A percentile compares a stretch with the other conserved stretches of the same genome.
These are phyloP conservation scores for Triticum urartu DNA, from an alignment of 176 grass and related monocot genomes.

Conservation along the genomic window DNA sequence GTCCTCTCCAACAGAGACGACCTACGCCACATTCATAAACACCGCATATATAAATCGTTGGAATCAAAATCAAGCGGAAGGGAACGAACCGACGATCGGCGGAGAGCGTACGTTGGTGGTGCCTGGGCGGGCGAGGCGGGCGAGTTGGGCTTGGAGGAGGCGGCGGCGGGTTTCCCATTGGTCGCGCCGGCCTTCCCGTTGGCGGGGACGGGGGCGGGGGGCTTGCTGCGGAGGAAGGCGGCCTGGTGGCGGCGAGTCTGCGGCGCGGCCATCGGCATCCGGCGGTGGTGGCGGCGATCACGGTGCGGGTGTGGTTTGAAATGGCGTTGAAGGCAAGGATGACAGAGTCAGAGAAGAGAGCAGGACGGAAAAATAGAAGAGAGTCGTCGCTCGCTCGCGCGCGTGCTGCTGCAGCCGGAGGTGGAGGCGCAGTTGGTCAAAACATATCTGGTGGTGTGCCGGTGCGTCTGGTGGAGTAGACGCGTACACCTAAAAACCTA, in stretches of 20 bases:
- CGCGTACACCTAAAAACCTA: no score
- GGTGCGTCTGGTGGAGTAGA: no score
- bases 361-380: background rate
- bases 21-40: slow-evolving; percentile 6
- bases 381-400: no score
- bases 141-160: slow-evolving; percentile 42
- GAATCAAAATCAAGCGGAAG: background rate
- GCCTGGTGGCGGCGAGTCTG: background rate
- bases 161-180: slow-evolving; percentile 1
- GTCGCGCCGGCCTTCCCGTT: background rate
- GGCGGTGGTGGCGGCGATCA: background rate
- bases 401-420: no score
- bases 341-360: background rate
- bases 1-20: slow-evolving; percentile 58
- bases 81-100: background rate
- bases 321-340: slow-evolving; percentile 20
- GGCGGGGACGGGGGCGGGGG: background rate
- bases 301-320: slow-evolving; percentile 6
- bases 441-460: no score
- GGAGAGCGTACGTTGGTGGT: slow-evolving; percentile 21
- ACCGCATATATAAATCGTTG: background rate
- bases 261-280: background rate
- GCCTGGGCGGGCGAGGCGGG: slow-evolving; percentile 18
- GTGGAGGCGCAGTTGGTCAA: no score
- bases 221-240: background rate